Percentiles rank a stretch among this genome's conserved stretches.
phyloP scores from a whole-genome alignment of 208 protist species.

The Leishmania mexicana region DNA sequence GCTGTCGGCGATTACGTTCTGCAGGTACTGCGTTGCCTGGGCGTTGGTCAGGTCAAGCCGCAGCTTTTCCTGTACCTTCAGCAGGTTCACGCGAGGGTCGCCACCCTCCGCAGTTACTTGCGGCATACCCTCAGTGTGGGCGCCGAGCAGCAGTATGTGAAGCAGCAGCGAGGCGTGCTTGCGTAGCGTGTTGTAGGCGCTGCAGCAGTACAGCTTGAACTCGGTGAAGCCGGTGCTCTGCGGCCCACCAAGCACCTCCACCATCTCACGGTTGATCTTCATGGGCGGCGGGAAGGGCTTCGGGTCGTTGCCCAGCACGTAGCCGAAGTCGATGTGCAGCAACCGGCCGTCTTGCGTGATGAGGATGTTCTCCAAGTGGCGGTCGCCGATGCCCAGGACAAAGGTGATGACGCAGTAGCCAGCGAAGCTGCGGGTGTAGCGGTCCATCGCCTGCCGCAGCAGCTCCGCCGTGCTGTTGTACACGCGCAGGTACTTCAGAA shows the following conservation, averaged over 20 bases:
- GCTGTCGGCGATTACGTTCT: slow-evolving; percentile 94
- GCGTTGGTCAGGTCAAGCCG: slow-evolving; percentile 92
- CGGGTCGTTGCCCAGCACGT: slow-evolving; percentile 97
- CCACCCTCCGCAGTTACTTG: slow-evolving; percentile 56
- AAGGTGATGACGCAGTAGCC: slow-evolving; percentile 98
- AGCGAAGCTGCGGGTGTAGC: slow-evolving; percentile 96
- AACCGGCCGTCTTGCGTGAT: slow-evolving; percentile 92
- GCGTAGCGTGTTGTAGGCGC: slow-evolving; percentile 96
- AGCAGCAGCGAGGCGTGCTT: slow-evolving; percentile 95
- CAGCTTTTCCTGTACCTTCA: slow-evolving; percentile 95
- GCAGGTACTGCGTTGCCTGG: slow-evolving; percentile 92
- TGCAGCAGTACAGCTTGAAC: slow-evolving; percentile 93
- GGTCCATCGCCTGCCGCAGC: slow-evolving; percentile 85
- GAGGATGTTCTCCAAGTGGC: slow-evolving; percentile 97
- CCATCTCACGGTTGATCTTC: slow-evolving; percentile 94
- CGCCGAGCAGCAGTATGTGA: slow-evolving; percentile 94
- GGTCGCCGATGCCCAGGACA: slow-evolving; percentile 97
- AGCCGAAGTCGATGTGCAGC: slow-evolving; percentile 99
- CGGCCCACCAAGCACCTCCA: slow-evolving; percentile 83
- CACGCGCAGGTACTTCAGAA: slow-evolving; percentile 65
- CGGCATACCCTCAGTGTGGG: slow-evolving; percentile 79
- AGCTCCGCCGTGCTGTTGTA: slow-evolving; percentile 75
- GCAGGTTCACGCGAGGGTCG: slow-evolving; percentile 64
- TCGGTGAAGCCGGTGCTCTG: slow-evolving; percentile 71
- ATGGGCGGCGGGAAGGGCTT: slow-evolving; percentile 98